Base-by-base conservation (phyloP, 495 filamentous ascomycete genomes). In the Penicillium paxilli region DNA sequence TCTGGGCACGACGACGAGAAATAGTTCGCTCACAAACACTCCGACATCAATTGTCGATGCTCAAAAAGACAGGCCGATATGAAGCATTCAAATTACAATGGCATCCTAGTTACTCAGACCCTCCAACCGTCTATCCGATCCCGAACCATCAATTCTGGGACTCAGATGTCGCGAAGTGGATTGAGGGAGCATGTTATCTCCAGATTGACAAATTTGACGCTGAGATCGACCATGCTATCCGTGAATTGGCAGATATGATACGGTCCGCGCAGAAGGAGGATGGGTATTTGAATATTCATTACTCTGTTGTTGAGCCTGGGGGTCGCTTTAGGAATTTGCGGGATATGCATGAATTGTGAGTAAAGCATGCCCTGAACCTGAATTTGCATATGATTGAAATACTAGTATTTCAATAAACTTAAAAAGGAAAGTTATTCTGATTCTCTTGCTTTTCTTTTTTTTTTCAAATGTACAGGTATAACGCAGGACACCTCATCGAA, bases 281-380 rank as follows among this genome's bases (percentile, higher is more conserved):
- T 59, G 82, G 83, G 2, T 86, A 86, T 54, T 50, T 86, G 23
- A 84, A 85, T 59, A 76, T 82, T 11, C 80, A 84, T 59, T 85
- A 79, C 40, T 81, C 78, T 8, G 76, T 84, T 0, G 76, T 80
- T 5, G 79, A 78, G 25, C 76, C 76, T 0, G 71, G 65, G 8
- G 76, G 75, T 40, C 56, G 80, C 19, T 86, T 80, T 64, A 78
- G 77, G 4, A 84, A 85, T 58, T 52, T 86, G 37, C 63, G 82
- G 47, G 83, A 85, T 69, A 71, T 83, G 63, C 83, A 84, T 64
- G 83, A 85, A 64, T 52, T 85, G 78, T 83, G 69, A 62, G 78
- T 71, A 25, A 62, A 8, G 1, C 28, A n/a, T n/a, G n/a, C n/a
- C n/a, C 14, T 28, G 3, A 28, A 28, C 28, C 12, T 30, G 9